phyloP scores from a whole-genome alignment of 1,284 basidiomycete genomes.

The Ganoderma meredithae region DNA sequence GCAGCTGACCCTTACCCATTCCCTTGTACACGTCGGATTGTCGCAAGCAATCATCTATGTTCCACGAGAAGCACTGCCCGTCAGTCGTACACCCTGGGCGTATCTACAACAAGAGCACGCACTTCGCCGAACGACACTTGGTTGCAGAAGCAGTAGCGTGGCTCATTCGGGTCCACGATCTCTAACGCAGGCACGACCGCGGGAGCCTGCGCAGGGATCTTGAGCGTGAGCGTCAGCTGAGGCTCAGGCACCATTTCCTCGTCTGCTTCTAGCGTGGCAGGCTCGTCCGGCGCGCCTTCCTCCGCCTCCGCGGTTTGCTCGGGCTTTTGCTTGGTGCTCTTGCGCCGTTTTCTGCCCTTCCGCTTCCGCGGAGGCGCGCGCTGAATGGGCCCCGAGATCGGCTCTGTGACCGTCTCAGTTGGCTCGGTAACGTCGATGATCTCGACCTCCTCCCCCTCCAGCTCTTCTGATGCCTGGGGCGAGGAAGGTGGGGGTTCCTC shows the following conservation, averaged over 20 bases:
- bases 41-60: slow-evolving; percentile 87
- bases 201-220: slow-evolving; percentile 36
- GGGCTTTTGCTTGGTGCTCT: slow-evolving; percentile 8
- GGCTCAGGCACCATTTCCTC: slow-evolving; percentile 14
- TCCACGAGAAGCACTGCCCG: not conserved
- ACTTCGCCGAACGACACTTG: slow-evolving; percentile 80
- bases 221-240: slow-evolving; percentile 36
- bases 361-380: slow-evolving; percentile 20
- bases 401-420: slow-evolving; percentile 5
- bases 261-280: slow-evolving; percentile 17
- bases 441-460: slow-evolving; percentile 15
- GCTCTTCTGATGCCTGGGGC: not conserved
- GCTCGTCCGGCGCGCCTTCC: slow-evolving; percentile 12
- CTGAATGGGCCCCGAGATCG: slow-evolving; percentile 6
- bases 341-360: slow-evolving; percentile 26
- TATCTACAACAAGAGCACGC: slow-evolving; percentile 37
- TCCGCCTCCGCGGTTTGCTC: not conserved
- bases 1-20: slow-evolving; percentile 69
- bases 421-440: slow-evolving; percentile 14
- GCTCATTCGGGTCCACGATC: slow-evolving; percentile 55
- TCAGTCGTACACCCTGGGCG: slow-evolving; percentile 9
- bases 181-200: slow-evolving; percentile 20
- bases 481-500: slow-evolving; percentile 1
- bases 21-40: slow-evolving; percentile 65
- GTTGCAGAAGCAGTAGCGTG: slow-evolving; percentile 80